Evolutionary conservation across 164 flowering plant genomes (phyloP), one percentile per base, ranked within the genome.

Genomic region (Akebia trifoliata): DNA sequence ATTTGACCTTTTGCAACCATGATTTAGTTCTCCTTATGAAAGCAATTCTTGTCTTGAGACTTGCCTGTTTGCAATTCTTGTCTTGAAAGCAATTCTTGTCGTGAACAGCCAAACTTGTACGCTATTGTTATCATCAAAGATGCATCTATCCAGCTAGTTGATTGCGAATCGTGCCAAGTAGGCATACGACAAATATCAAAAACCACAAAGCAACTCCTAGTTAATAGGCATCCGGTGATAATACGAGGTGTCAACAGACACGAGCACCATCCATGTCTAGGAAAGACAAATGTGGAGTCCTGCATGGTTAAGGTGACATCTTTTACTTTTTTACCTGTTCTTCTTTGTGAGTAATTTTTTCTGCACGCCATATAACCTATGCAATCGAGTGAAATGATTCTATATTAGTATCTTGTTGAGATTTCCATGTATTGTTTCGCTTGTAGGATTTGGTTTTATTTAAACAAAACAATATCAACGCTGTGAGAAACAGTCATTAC

Each of bases 401-500:
- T 38, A 18, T 2, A 45, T 57, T 22, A 40, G 11, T 29, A 17
- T 46, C 28, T 43, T 37, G 20, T 50, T 24, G 11, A 45, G 25
- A 25, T 54, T 11, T 56, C 29, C 3, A 47, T 34, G 21, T 43
- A 26, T 32, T 56, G 24, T 68, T 69, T 12, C 57, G 39, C 35
- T 44, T 71, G 56, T 72, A 93, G 99, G 99, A 93, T 77, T 66
- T 93, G 75, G 82, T 93, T 62, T 29, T 90, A 32, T 87, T 93
- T 97, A 93, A 93, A 78, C 85, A 93, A 77, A 60, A 83, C 68
- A 93, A 93, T 64, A 79, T 93, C 24, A 93, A 93, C 79, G 95
- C 99, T 54, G 99, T 93, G 52, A 84, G 99, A 68, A 93, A 93
- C 72, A 83, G 97, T 68, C 99, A 93, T 70, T 93, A 93, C 73